phyloP scores from a whole-genome alignment of 805 yeast species.

The Monosporozyma siamensis region DNA sequence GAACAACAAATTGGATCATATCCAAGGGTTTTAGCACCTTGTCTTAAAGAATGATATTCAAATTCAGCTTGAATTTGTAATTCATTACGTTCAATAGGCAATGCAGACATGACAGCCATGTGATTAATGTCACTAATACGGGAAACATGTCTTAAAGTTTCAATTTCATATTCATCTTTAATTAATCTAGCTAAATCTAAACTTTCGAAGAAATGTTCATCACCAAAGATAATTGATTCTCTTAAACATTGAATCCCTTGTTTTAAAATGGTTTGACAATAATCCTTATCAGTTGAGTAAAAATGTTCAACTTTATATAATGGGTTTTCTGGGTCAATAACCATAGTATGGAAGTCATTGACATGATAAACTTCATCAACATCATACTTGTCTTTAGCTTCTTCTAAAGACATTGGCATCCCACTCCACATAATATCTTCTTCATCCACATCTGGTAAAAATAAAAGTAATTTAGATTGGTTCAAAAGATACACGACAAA shows the following conservation, averaged over 20 bases:
- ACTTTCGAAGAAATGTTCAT: conserved; percentile 52
- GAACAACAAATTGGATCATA: conserved; percentile 96
- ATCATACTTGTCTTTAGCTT: conserved; percentile 59
- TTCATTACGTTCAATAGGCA: conserved; percentile 80
- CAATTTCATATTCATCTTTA: conserved; percentile 77
- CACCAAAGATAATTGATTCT: conserved; percentile 32
- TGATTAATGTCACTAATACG: conserved; percentile 83
- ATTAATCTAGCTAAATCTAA: conserved; percentile 80
- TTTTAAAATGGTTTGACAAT: conserved; percentile 8
- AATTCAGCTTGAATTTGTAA: conserved; percentile 94
- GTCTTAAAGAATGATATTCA: conserved; percentile 84
- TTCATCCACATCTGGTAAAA: conserved; percentile 71
- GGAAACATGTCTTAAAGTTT: conserved; percentile 69
- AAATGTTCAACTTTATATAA: conserved; percentile 4
- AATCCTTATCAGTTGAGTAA: conserved; percentile 48
- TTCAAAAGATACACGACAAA: conserved; percentile 50
- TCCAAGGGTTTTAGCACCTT: conserved; percentile 81
- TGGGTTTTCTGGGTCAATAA: not conserved
- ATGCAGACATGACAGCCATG: conserved; percentile 83
- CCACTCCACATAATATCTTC: conserved; percentile 98
- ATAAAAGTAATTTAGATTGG: conserved; percentile 53
- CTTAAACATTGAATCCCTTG: conserved; percentile 1
- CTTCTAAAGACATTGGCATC: conserved; percentile 57
- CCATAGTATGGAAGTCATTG: conserved; percentile 32
- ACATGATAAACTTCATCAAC: conserved; percentile 73